These are phyloP conservation scores for Cyathus striatus DNA, from an alignment of 768 basidiomycete genomes.

Conservation along the genomic window DNA sequence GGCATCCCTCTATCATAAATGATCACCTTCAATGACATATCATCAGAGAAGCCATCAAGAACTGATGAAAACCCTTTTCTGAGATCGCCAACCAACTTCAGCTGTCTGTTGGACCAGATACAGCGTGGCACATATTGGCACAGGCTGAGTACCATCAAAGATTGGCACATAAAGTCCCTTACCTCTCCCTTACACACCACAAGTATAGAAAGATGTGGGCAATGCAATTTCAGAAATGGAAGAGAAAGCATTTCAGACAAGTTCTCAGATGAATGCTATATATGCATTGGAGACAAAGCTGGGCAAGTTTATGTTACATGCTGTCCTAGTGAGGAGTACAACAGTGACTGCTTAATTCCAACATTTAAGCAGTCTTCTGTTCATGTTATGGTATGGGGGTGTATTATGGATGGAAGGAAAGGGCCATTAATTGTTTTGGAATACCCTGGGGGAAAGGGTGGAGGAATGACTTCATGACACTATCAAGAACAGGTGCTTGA, in stretches of 20 bases:
- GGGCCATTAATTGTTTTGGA: constrained; percentile 21
- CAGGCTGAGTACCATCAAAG: constrained; percentile 13
- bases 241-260: constrained; percentile 7
- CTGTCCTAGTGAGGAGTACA: constrained; percentile 4
- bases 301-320: constrained; percentile 10
- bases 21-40: constrained; percentile 8
- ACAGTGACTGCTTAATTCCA: constrained; percentile 14
- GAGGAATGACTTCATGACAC: constrained; percentile 13
- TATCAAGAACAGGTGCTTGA: constrained; percentile 22
- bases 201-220: constrained; percentile 9
- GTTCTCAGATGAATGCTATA: constrained; percentile 18
- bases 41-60: constrained; percentile 8
- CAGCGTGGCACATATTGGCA: constrained; percentile 11
- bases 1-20: constrained; percentile 13
- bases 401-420: constrained; percentile 15
- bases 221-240: constrained; percentile 1
- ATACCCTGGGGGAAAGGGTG: constrained; percentile 19
- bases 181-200: constrained; percentile 10
- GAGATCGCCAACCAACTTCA: constrained; percentile 12
- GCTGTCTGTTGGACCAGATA: constrained; percentile 4
- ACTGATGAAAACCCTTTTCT: constrained; percentile 12
- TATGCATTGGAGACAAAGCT: constrained; percentile 11
- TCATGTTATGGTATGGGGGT: constrained; percentile 22
- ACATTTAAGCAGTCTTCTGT: constrained; percentile 20
- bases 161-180: constrained; percentile 19